Percentiles rank a stretch among this genome's conserved stretches.
Evolutionary conservation across 1,284 basidiomycete species (phyloP).

Genomic region (Coniferiporia weirii): DNA sequence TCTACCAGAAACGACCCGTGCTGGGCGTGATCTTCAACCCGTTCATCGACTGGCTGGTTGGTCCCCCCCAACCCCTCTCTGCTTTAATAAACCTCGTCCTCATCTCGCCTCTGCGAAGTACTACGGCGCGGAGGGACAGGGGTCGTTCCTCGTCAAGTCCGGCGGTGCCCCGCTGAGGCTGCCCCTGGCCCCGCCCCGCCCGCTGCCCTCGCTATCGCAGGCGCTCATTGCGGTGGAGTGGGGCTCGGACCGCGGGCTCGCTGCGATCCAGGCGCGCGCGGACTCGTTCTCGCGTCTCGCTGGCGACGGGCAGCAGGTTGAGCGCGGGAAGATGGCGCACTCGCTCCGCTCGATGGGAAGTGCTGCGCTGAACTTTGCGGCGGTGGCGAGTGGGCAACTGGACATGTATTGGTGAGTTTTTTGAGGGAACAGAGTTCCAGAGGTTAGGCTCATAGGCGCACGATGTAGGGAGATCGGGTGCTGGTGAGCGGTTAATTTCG

Average conservation of each 20-base stretch:
- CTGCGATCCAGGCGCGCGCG: constrained; percentile 61
- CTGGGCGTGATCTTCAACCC: constrained; percentile 93
- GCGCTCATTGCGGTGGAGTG: constrained; percentile 89
- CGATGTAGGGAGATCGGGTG: constrained; percentile 81
- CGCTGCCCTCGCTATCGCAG: constrained; percentile 70
- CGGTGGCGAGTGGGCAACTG: constrained; percentile 80
- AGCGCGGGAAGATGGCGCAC: constrained; percentile 83
- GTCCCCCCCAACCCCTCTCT: constrained; percentile 18
- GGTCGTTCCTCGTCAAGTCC: constrained; percentile 67
- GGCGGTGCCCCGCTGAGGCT: constrained; percentile 58
- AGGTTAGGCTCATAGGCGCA: neutral
- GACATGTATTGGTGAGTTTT: constrained; percentile 74
- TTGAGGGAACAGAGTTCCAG: constrained; percentile 7
- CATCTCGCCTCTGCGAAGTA: constrained; percentile 45
- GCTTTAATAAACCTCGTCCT: neutral
- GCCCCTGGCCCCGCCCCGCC: constrained; percentile 63
- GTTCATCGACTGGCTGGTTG: constrained; percentile 76
- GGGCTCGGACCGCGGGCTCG: constrained; percentile 75
- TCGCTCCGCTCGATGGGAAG: constrained; percentile 80
- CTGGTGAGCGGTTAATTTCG: constrained; percentile 42
- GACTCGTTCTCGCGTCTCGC: constrained; percentile 72
- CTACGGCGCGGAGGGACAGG: constrained; percentile 73
- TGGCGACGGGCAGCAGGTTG: constrained; percentile 58
- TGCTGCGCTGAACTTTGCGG: constrained; percentile 78
- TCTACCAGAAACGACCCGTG: constrained; percentile 74